phyloP scores from a whole-genome alignment of 1,139 yeast genomes.

The Suhomyces kunorum region DNA sequence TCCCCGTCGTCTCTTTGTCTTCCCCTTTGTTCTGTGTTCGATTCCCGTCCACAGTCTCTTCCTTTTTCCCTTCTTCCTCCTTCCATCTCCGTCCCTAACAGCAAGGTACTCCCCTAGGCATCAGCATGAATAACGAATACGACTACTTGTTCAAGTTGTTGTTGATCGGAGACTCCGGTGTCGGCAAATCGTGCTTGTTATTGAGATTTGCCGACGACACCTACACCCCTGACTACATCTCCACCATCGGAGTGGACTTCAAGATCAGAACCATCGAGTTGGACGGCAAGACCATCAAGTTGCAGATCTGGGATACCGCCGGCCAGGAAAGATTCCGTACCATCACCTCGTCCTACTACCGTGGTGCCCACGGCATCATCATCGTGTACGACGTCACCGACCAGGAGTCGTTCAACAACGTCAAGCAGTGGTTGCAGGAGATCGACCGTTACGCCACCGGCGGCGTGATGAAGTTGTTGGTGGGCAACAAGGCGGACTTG shows the following conservation, averaged over 20 bases:
- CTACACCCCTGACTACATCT: slow-evolving; percentile 93
- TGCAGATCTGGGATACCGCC: slow-evolving; percentile 99
- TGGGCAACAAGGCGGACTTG: slow-evolving; percentile 96
- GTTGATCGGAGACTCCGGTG: slow-evolving; percentile 97
- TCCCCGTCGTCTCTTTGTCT: no score
- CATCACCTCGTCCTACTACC: slow-evolving; percentile 94
- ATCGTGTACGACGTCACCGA: slow-evolving; percentile 98
- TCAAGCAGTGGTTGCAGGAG: slow-evolving; percentile 98
- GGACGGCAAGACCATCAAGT: slow-evolving; percentile 95
- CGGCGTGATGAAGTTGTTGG: slow-evolving; percentile 92
- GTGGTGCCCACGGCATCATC: slow-evolving; percentile 98
- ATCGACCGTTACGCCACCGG: slow-evolving; percentile 98
- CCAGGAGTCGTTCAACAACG: slow-evolving; percentile 95
- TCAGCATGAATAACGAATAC: slow-evolving; percentile 79
- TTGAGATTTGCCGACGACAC: slow-evolving; percentile 97
- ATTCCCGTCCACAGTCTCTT: not conserved
- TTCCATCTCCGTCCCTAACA: not conserved
- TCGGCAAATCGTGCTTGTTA: slow-evolving; percentile 93
- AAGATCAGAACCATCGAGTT: slow-evolving; percentile 95
- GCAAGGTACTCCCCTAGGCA: slow-evolving; percentile 1
- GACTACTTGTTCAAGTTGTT: slow-evolving; percentile 92
- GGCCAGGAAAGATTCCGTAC: slow-evolving; percentile 99
- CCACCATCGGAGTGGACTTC: slow-evolving; percentile 97
- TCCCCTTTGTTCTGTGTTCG: not conserved
- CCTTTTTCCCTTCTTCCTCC: not conserved